phyloP scores from a whole-genome alignment of 1,284 basidiomycete species.

The Veloboletus limbatus region DNA sequence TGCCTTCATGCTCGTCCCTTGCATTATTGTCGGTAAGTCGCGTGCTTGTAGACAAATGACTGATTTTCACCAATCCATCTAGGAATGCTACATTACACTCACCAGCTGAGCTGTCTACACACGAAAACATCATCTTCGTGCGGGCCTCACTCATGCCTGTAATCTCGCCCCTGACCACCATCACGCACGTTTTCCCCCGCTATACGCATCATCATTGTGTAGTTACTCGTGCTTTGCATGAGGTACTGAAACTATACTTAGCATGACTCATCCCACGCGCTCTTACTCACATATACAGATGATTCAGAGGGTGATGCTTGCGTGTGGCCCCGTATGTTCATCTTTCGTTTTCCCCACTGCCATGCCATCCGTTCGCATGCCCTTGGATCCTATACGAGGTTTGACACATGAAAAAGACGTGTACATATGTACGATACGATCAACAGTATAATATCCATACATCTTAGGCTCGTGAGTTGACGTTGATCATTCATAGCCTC shows the following conservation, averaged over 20 bases:
- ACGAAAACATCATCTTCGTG: conserved; percentile 20
- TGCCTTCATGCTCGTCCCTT: conserved; percentile 5
- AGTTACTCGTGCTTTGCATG: conserved; percentile 12
- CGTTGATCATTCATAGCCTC: background rate
- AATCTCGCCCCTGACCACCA: conserved; percentile 15
- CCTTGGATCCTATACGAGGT: conserved; percentile 16
- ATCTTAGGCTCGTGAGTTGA: conserved; percentile 15
- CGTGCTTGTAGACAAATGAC: background rate
- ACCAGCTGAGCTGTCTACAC: conserved; percentile 19
- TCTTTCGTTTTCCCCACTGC: conserved; percentile 17
- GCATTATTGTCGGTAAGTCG: conserved; percentile 19
- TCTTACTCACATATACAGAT: conserved; percentile 19
- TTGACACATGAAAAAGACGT: conserved; percentile 19
- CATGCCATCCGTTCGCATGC: conserved; percentile 20
- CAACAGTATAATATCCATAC: conserved; percentile 29
- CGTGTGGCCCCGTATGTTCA: conserved; percentile 21
- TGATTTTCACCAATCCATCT: conserved; percentile 1
- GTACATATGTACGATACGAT: conserved; percentile 35
- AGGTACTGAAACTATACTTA: conserved; percentile 2
- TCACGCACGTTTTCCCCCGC: conserved; percentile 12
- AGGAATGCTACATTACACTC: conserved; percentile 19
- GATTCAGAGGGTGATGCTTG: conserved; percentile 18
- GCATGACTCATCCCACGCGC: conserved; percentile 3
- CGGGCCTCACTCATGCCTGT: conserved; percentile 16
- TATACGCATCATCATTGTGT: conserved; percentile 11